phyloP scores from a whole-genome alignment of 345 rosid species.

The Salix viminalis region DNA sequence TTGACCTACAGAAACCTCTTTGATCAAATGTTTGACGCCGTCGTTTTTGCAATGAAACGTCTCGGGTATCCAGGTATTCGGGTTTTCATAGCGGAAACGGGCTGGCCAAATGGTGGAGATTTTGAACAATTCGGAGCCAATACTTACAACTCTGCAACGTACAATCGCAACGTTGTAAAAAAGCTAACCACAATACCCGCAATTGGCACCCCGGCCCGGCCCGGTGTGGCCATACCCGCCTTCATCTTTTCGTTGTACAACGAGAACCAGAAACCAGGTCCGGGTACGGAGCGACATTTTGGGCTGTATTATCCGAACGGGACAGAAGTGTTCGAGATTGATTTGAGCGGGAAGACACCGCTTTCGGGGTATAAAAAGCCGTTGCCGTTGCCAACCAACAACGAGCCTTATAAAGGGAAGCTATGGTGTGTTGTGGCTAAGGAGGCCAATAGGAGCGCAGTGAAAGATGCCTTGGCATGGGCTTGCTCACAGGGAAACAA shows the following conservation, averaged over 20 bases:
- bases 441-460: slow-evolving; percentile 51
- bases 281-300: slow-evolving; percentile 87
- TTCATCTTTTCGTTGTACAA: slow-evolving; percentile 71
- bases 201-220: slow-evolving; percentile 82
- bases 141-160: slow-evolving; percentile 79
- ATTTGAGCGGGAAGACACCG: slow-evolving; percentile 57
- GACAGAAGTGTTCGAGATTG: slow-evolving; percentile 50
- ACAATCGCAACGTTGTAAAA: slow-evolving; percentile 66
- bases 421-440: slow-evolving; percentile 77
- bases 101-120: slow-evolving; percentile 92
- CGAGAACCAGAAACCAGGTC: slow-evolving; percentile 87
- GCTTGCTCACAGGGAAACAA: slow-evolving; percentile 94
- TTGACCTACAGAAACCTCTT: slow-evolving; percentile 73
- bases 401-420: slow-evolving; percentile 67
- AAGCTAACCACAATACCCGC: slow-evolving; percentile 54
- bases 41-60: slow-evolving; percentile 69
- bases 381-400: slow-evolving; percentile 63
- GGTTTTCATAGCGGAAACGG: slow-evolving; percentile 86
- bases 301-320: slow-evolving; percentile 77
- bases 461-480: slow-evolving; percentile 58
- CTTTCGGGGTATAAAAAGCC: slow-evolving; percentile 34
- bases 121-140: slow-evolving; percentile 87
- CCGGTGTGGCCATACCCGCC: slow-evolving; percentile 58
- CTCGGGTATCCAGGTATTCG: slow-evolving; percentile 67
- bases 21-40: slow-evolving; percentile 86